Evolutionary conservation across 1,284 basidiomycete genomes (phyloP), one percentile per base, ranked within the genome.

Genomic region (Apiotrichum sp.): DNA sequence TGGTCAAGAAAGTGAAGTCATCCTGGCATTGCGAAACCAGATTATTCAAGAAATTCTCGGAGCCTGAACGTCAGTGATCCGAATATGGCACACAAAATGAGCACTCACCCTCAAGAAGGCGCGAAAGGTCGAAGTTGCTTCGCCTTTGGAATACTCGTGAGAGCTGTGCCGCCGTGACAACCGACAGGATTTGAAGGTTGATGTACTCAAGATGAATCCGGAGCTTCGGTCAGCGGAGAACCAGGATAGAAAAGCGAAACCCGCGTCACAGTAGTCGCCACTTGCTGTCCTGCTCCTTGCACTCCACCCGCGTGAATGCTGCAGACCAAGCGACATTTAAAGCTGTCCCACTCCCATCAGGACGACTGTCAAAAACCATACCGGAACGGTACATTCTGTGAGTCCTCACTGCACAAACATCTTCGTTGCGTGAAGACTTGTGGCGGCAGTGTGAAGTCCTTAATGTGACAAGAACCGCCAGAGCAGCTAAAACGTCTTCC

Each of bases 131-230:
- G 69, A 95, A 96, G 73, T 97, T 97, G 47, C 85, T 87, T 50
- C 90, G 81, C 49, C 88, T 81, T 65, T 89, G 86, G 66, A 98
- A 98, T 62, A 95, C 88, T 41, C 84, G 81, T 34, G 83, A 81
- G 4, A 99, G 80, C 72, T 97, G 93, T 7, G 86, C 80, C 1
- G 84, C 86, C 0, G 92, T 89, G 36, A 98, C 84, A 32, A 97
- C 85, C 62, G 89, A 93, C 47, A 97, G 76, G 50, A 98, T 88
- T 75, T 96, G 93, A 3, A 95, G 79, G 72, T 98, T 87, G 8
- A 98, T 80, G 74, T 95, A 93, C 72, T 98, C 93, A 62, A 98
- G 82, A 78, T 98, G 95, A 47, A 85, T 84, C 47, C 93, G 84
- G 62, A 89, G 86, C 93, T 96, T 84, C 4, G 3, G 35, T 47